These are phyloP conservation scores for Auricularia auricula-judae DNA, from an alignment of 768 basidiomycete genomes.

Conservation along the genomic window DNA sequence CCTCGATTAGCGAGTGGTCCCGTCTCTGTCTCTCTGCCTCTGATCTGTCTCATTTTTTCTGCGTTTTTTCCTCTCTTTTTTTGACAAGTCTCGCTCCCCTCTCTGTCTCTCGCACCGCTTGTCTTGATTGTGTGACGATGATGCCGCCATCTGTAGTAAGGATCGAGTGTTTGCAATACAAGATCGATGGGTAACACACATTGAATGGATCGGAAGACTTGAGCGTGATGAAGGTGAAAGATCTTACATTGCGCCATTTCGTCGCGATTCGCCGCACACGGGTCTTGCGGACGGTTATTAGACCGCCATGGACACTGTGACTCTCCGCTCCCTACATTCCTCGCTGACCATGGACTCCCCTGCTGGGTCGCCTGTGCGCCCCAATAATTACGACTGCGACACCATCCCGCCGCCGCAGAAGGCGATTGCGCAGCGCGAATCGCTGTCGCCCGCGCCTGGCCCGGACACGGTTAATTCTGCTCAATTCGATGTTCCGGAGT, in stretches of 20 bases:
- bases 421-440: conserved; percentile 24
- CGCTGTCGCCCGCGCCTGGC: not conserved
- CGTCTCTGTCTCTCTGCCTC: conserved; percentile 1
- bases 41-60: conserved; percentile 9
- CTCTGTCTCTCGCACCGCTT: conserved; percentile 2
- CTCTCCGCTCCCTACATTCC: not conserved
- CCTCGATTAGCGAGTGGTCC: not conserved
- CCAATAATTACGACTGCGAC: conserved; percentile 49
- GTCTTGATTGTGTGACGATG: conserved; percentile 6
- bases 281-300: not conserved
- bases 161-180: conserved; percentile 1
- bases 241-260: not conserved
- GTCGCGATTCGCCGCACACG: not conserved
- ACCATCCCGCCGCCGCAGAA: conserved; percentile 52
- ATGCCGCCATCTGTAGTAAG: conserved; percentile 1
- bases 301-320: not conserved
- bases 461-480: not conserved
- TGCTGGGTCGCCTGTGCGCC: conserved; percentile 12
- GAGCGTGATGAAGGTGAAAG: not conserved
- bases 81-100: conserved; percentile 10
- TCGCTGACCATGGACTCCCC: conserved; percentile 7
- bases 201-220: not conserved
- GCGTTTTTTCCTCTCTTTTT: not conserved
- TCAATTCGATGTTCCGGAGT: conserved; percentile 4
- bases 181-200: not conserved